Evolutionary conservation across 768 basidiomycete species (phyloP).

Genomic region (Crassisporium funariophilum): DNA sequence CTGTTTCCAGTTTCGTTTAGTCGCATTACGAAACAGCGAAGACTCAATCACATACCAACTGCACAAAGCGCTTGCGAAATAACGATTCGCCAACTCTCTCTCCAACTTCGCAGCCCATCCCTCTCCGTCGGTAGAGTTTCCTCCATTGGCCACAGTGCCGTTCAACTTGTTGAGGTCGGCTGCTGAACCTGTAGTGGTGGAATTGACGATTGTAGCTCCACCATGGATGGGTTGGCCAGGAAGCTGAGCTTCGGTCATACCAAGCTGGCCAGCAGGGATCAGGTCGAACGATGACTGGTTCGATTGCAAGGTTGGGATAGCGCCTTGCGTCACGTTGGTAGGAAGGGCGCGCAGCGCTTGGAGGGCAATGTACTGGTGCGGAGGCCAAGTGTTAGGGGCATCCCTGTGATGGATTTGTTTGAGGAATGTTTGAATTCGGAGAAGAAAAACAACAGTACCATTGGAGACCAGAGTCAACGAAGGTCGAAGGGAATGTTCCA

Average conservation of each 20-base stretch:
- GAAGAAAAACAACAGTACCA: constrained; percentile 51
- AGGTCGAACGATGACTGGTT: constrained; percentile 66
- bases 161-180: constrained; percentile 63
- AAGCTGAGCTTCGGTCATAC: constrained; percentile 66
- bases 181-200: constrained; percentile 50
- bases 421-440: not conserved
- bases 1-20: constrained; percentile 34
- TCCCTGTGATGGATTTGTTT: constrained; percentile 49
- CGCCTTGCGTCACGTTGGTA: constrained; percentile 60
- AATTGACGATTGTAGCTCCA: constrained; percentile 38
- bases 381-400: constrained; percentile 88
- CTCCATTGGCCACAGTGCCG: constrained; percentile 66
- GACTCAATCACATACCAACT: constrained; percentile 65
- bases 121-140: constrained; percentile 58
- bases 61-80: constrained; percentile 80
- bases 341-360: constrained; percentile 78
- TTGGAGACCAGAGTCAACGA: constrained; percentile 77
- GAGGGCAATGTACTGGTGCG: constrained; percentile 80
- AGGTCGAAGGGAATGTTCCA: constrained; percentile 82
- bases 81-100: constrained; percentile 83
- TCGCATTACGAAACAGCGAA: not conserved
- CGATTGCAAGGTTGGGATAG: constrained; percentile 50
- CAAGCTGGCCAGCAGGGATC: constrained; percentile 82
- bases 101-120: constrained; percentile 66
- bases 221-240: constrained; percentile 62